Evolutionary conservation across 805 yeast species (phyloP), one percentile per base, ranked within the genome.

Genomic region (Cyberlindnera japonica): DNA sequence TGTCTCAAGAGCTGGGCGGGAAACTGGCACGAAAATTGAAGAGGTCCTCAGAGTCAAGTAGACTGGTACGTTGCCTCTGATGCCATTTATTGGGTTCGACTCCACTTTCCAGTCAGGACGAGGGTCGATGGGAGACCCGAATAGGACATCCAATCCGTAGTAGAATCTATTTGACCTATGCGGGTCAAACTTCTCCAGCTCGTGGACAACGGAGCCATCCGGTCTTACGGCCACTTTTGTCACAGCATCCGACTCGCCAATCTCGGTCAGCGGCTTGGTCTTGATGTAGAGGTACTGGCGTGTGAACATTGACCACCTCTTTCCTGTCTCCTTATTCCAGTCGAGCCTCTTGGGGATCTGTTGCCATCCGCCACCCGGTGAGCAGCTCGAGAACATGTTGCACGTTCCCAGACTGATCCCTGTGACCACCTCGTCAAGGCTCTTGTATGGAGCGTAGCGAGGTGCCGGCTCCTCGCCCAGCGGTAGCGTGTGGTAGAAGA

Each of bases 81-180:
- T 30, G 9, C 35, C 45, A 4, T 10, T 15, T 6, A 50, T 11
- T n/a, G 48, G 45, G 1, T 17, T 29, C 9, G 41, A 35, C 15
- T 42, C 2, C 52, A 56, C 43, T 48, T 57, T 48, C 95, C 96
- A 89, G 35, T 74, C 75, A 0, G 78, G 77, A 40, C 95, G 67
- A 4, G 95, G 95, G 38, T 87, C 95, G 3, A 74, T 77, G 2
- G 85, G 81, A 3, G 59, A 55, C 1, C 95, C 95, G 64, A 79
- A 89, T 25, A 90, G 62, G 1, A 87, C 69, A 47, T 84, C 87
- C 11, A 88, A 51, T 12, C 50, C 48, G 31, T 49, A 48, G 34
- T 41, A 51, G 35, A 43, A 53, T 5, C 41, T 40, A 20, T 41
- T 41, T 3, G 48, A 35, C 12, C 33, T 37, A 6, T 37, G 19